These are phyloP conservation scores for Rostrohypoxylon terebratum DNA, from an alignment of 495 filamentous ascomycete species.

Conservation along the genomic window DNA sequence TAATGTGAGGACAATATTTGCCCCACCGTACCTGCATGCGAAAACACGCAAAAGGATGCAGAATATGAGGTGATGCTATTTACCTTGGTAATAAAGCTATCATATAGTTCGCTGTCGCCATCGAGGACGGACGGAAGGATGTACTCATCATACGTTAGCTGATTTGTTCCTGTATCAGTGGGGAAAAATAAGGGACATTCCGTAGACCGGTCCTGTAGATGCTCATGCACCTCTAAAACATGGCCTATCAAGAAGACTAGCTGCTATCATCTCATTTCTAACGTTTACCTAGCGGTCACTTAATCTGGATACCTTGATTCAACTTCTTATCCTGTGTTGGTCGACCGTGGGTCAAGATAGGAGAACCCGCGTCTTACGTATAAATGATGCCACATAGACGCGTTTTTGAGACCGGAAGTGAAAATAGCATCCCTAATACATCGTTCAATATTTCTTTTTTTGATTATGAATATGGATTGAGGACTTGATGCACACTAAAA, in stretches of 20 bases:
- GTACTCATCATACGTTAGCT: conserved; percentile 2
- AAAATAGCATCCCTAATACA: too few relatives aligned
- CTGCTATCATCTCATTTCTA: not conserved
- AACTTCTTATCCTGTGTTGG: not conserved
- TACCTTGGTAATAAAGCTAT: not conserved
- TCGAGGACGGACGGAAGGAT: not conserved
- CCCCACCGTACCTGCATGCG: conserved; percentile 4
- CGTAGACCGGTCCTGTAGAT: not conserved
- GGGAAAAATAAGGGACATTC: not conserved
- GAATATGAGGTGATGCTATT: not conserved
- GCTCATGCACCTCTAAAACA: not conserved
- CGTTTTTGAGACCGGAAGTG: too few relatives aligned
- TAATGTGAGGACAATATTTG: not conserved
- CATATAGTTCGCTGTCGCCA: conserved; percentile 3
- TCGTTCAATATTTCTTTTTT: too few relatives aligned
- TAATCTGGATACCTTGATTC: conserved; percentile 4
- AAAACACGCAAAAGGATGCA: not conserved
- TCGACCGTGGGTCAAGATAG: not conserved
- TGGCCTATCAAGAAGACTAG: not conserved
- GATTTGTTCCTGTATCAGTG: conserved; percentile 1
- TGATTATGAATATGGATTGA: too few relatives aligned
- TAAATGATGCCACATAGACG: not conserved
- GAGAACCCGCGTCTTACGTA: not conserved
- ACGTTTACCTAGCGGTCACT: not conserved
- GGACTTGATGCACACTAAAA: too few relatives aligned